A percentile compares a stretch with the other conserved stretches of the same genome.
phyloP scores from a whole-genome alignment of 73 alveolate species.

The Paraurostyla sp. region DNA sequence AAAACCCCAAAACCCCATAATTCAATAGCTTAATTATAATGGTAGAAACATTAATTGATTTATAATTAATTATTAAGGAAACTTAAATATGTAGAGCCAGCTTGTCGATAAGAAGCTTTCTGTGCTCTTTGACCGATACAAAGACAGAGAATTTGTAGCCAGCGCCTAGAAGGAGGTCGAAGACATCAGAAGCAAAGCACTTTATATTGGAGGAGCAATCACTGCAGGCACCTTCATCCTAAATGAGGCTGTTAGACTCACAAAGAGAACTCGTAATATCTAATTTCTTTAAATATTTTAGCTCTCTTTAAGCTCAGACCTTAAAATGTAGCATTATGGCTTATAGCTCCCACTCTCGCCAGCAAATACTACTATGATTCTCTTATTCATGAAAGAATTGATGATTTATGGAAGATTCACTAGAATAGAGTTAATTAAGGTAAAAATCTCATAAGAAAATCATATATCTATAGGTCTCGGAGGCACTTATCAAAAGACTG shows the following conservation, averaged over 20 bases:
- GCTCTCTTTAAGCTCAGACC: constrained; percentile 70
- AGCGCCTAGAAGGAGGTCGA: constrained; percentile 69
- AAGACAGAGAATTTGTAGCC: constrained; percentile 50
- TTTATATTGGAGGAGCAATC: constrained; percentile 48
- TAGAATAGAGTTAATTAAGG: constrained; percentile 55
- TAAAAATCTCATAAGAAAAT: not conserved
- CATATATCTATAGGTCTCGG: constrained; percentile 38
- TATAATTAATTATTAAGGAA: constrained; percentile 43
- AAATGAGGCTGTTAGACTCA: constrained; percentile 71
- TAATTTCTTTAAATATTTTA: not conserved
- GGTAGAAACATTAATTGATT: too few relatives aligned
- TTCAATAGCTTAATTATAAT: too few relatives aligned
- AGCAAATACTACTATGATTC: not conserved
- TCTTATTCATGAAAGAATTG: constrained; percentile 53
- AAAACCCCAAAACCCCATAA: too few relatives aligned
- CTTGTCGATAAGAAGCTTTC: constrained; percentile 60
- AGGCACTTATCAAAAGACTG: constrained; percentile 45
- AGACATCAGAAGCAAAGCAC: constrained; percentile 63
- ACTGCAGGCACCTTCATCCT: constrained; percentile 49
- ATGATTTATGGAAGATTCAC: constrained; percentile 67
- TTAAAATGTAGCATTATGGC: constrained; percentile 17
- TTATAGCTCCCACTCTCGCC: constrained; percentile 57
- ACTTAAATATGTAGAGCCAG: constrained; percentile 25
- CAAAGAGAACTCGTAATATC: constrained; percentile 63
- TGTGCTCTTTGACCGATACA: constrained; percentile 55